Base-by-base conservation (phyloP, 495 filamentous ascomycete genomes). In the Cenococcum geophilum region DNA sequence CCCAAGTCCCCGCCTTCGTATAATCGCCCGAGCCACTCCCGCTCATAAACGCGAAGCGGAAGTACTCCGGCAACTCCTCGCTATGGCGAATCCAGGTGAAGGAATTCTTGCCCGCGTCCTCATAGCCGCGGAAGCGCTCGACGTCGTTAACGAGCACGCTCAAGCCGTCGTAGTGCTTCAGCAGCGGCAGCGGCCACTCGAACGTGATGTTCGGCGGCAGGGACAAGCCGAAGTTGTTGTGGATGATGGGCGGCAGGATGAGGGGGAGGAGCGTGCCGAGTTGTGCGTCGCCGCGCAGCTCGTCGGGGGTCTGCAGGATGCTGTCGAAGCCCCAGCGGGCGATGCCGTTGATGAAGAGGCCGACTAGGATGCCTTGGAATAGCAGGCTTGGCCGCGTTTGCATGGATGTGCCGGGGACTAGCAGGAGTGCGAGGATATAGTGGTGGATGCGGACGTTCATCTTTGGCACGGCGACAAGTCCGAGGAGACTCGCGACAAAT, bases 61-160 rank as follows among this genome's bases (percentile, higher is more conserved):
- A 95, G 70, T 93, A 96, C 68, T 92, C 82, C 68, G 72, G 83
- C 62, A 70, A 12, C 8, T 55, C 57, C n/a, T 54, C 52, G 20
- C 51, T 42, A 55, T 66, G 49, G 34, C 58, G 53, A 23, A 58
- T 61, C 71, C 68, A 76, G 10, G 62, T 70, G 42, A 64, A 67
- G 11, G 32, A 55, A 25, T 66, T 50, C 61, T 55, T 51, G 21
- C 61, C 56, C 22, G 47, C 67, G 64, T 71, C 72, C 35, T 67
- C 66, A 61, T 76, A 76, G 5, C 70, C 72, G 1, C 68, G 27
- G 50, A 71, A 92, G 59, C 92, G 77, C 72, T 98, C 93, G 0
- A 98, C 93, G 62, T 98, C 93, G 69, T 98, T 96, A 23, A 98
- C 86, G 0, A 98, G 75, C 18, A 97, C 83, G 61, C 89, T 92